Conservation (phyloP, 495 filamentous ascomycete species). For the Talaromyces wortmannii region DNA sequence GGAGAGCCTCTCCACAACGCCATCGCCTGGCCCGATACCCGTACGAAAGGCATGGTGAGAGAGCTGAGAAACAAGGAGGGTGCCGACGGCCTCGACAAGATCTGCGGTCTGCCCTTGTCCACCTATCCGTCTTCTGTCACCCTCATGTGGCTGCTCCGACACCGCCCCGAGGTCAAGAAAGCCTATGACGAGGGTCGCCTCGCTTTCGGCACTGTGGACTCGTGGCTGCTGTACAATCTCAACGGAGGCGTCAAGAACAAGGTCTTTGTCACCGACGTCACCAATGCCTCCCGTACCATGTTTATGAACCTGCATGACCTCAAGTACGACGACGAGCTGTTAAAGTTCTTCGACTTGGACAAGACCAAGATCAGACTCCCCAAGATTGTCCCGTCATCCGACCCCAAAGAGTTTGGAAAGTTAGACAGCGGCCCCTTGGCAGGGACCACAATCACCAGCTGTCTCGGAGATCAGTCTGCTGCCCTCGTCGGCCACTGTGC, state of each 20-base stretch:
- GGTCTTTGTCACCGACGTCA: slow-evolving; percentile 81
- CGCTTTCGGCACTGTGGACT: slow-evolving; percentile 87
- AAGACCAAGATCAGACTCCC: slow-evolving; percentile 66
- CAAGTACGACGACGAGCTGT: slow-evolving; percentile 72
- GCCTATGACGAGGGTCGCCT: slow-evolving; percentile 75
- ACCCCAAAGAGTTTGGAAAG: slow-evolving; percentile 65
- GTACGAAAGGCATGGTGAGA: slow-evolving; percentile 69
- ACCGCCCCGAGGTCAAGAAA: slow-evolving; percentile 64
- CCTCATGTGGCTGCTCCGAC: slow-evolving; percentile 74
- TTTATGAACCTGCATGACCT: slow-evolving; percentile 85
- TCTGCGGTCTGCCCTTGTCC: slow-evolving; percentile 85
- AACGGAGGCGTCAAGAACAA: slow-evolving; percentile 69
- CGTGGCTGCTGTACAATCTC: slow-evolving; percentile 85
- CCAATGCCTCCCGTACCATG: slow-evolving; percentile 94
- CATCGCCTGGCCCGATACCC: slow-evolving; percentile 91
- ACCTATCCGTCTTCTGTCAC: slow-evolving; percentile 93
- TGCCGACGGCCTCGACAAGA: slow-evolving; percentile 58
- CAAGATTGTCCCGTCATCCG: slow-evolving; percentile 80
- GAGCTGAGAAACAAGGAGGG: slow-evolving; percentile 60
- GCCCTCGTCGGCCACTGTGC: slow-evolving; percentile 90
- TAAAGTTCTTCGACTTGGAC: slow-evolving; percentile 72
- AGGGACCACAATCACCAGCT: slow-evolving; percentile 72
- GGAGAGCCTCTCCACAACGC: slow-evolving; percentile 85
- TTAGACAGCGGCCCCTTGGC: slow-evolving; percentile 58
- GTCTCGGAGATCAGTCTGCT: slow-evolving; percentile 88